These are phyloP conservation scores for Thinopyrum obtusiflorum DNA, from an alignment of 202 grass and related monocot species.

Conservation along the genomic window DNA sequence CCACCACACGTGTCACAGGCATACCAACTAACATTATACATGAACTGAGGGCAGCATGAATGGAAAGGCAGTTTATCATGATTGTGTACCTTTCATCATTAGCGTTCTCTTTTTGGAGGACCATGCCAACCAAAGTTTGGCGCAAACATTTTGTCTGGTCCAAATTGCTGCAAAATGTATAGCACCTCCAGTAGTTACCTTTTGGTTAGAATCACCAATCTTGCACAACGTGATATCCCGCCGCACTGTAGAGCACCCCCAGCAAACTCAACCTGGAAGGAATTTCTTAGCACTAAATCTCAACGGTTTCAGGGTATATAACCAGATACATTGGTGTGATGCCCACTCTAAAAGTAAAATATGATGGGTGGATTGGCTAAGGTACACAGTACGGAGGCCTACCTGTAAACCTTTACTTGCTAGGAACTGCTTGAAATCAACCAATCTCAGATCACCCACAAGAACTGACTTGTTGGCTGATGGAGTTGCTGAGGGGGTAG, in stretches of 20 bases:
- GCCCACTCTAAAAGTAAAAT: neutral
- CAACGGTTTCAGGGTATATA: neutral
- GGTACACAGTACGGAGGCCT: neutral
- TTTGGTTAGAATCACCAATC: slow-evolving; percentile 72
- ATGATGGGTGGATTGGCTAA: neutral
- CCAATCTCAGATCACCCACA: slow-evolving; percentile 76
- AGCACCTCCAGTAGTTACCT: slow-evolving; percentile 40
- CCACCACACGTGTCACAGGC: neutral
- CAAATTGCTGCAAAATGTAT: neutral
- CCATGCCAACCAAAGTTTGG: neutral
- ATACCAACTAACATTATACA: too few species aligned
- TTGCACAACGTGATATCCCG: slow-evolving; percentile 69
- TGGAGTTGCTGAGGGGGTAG: slow-evolving; percentile 43
- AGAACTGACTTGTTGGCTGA: slow-evolving; percentile 77
- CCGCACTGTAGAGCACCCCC: slow-evolving; percentile 76
- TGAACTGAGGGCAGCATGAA: too few species aligned
- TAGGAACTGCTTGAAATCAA: slow-evolving; percentile 92
- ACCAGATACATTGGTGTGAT: neutral
- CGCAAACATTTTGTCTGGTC: neutral
- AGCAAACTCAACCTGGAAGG: slow-evolving; percentile 68
- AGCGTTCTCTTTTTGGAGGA: too few species aligned
- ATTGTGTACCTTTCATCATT: too few species aligned
- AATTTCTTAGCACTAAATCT: neutral
- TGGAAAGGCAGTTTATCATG: too few species aligned
- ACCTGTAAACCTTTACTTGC: slow-evolving; percentile 77